These are phyloP conservation scores for Neurospora sp. DNA, from an alignment of 495 filamentous ascomycete genomes.

Conservation along the genomic window DNA sequence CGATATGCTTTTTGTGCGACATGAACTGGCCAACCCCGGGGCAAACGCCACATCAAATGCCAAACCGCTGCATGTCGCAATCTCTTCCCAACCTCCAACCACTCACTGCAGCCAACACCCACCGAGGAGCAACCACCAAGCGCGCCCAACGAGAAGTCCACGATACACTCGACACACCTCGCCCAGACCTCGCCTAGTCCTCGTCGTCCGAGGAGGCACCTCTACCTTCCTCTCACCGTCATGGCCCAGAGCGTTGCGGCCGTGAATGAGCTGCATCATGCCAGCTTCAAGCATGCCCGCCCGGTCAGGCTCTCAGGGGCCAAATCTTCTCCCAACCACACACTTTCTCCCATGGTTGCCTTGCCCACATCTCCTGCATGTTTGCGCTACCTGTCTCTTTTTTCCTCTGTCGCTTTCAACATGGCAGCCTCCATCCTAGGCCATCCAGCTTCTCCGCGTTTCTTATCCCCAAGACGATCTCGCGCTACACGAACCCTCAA, in stretches of 20 bases:
- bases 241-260: not conserved
- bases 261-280: not conserved
- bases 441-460: not conserved
- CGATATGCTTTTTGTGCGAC: not conserved
- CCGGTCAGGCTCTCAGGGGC: not conserved
- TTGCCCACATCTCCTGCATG: not conserved
- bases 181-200: not conserved
- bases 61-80: not conserved
- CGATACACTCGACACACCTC: not conserved
- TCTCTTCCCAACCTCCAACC: not conserved
- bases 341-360: not conserved
- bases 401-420: not conserved
- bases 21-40: not conserved
- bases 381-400: not conserved
- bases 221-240: not conserved
- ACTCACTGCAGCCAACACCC: not conserved
- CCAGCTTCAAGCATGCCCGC: not conserved
- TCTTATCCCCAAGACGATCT: not conserved
- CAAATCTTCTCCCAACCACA: not conserved
- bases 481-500: not conserved
- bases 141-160: not conserved
- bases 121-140: not conserved
- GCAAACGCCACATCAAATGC: not conserved
- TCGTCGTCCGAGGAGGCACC: not conserved
- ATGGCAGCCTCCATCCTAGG: not conserved